A percentile compares a stretch with the other conserved stretches of the same genome.
Evolutionary conservation across 768 basidiomycete species (phyloP).

Genomic region (Mycena rosella): DNA sequence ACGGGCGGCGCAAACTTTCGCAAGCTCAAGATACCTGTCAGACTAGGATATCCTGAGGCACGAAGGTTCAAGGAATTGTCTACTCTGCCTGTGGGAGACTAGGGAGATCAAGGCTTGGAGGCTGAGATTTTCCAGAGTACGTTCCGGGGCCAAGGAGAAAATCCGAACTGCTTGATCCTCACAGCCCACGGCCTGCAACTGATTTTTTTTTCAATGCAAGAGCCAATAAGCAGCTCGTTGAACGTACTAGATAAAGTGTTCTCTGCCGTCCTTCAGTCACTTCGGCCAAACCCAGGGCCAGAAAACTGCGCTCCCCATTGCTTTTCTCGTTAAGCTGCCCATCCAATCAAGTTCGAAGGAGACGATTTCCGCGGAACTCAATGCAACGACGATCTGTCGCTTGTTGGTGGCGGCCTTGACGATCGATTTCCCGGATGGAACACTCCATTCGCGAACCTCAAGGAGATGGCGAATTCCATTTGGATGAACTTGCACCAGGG

Average conservation of each 20-base stretch:
- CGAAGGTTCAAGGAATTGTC: no score
- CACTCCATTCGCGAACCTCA: constrained; percentile 94
- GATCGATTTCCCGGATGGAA: constrained; percentile 86
- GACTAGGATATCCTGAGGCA: no score
- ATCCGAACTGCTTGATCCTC: constrained; percentile 99
- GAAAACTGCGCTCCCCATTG: constrained; percentile 96
- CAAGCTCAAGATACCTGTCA: no score
- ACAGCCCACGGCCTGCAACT: constrained; percentile 92
- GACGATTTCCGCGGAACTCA: constrained; percentile 94
- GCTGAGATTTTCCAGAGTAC: constrained; percentile 93
- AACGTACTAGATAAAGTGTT: constrained; percentile 10
- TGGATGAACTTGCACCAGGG: constrained; percentile 95
- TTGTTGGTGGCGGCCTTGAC: constrained; percentile 95
- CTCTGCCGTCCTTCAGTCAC: constrained; percentile 52
- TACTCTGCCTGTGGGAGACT: no score
- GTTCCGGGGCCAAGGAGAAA: constrained; percentile 96
- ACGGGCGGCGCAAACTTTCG: no score
- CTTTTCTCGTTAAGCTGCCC: constrained; percentile 95
- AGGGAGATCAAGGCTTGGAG: constrained; percentile 95
- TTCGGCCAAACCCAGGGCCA: constrained; percentile 92
- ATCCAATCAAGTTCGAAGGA: constrained; percentile 98
- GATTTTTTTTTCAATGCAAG: constrained; percentile 57
- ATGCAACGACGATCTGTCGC: constrained; percentile 93
- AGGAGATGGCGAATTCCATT: constrained; percentile 95
- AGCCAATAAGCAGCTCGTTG: no score